Percentiles rank a stretch among this genome's conserved stretches.
These are phyloP conservation scores for Penicillium aurantiogriseum DNA, from an alignment of 2,329 filamentous ascomycete species.

Conservation along the genomic window DNA sequence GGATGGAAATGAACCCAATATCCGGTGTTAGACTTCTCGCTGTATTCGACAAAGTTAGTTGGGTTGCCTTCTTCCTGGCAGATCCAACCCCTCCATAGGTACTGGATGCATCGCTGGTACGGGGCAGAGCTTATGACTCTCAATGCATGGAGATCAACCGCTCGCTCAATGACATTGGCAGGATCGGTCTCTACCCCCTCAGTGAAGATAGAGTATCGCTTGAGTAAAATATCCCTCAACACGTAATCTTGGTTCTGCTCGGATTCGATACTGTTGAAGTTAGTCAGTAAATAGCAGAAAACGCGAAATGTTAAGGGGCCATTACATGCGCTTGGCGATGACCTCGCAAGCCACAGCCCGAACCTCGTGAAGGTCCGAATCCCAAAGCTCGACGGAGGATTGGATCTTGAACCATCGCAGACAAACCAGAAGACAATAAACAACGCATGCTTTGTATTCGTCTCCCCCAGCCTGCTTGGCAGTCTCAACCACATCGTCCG, in stretches of 20 bases:
- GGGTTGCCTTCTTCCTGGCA: conserved; percentile 94
- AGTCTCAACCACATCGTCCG: conserved; percentile 71
- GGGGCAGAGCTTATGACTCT: conserved; percentile 86
- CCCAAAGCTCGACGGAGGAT: conserved; percentile 80
- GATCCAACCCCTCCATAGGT: conserved; percentile 94
- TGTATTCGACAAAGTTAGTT: conserved; percentile 84
- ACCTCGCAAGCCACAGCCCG: conserved; percentile 84
- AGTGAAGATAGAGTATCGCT: conserved; percentile 79
- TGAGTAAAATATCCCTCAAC: conserved; percentile 76
- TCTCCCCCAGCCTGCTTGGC: conserved; percentile 77
- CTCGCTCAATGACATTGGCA: conserved; percentile 86
- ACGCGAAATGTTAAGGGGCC: neutral
- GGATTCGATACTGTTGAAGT: conserved; percentile 67
- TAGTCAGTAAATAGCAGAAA: conserved; percentile 5
- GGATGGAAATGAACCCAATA: conserved; percentile 86
- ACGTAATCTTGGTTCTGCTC: conserved; percentile 79
- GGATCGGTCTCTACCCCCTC: conserved; percentile 70
- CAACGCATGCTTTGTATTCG: conserved; percentile 74
- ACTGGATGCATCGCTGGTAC: conserved; percentile 91
- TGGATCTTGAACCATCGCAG: conserved; percentile 77
- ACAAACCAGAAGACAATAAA: conserved; percentile 76
- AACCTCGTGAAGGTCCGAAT: conserved; percentile 77
- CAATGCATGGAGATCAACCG: conserved; percentile 88
- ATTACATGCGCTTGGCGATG: conserved; percentile 72
- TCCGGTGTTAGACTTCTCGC: conserved; percentile 71